Conservation (phyloP, 2,329 filamentous ascomycete species). For the Whalleya microplaca region DNA sequence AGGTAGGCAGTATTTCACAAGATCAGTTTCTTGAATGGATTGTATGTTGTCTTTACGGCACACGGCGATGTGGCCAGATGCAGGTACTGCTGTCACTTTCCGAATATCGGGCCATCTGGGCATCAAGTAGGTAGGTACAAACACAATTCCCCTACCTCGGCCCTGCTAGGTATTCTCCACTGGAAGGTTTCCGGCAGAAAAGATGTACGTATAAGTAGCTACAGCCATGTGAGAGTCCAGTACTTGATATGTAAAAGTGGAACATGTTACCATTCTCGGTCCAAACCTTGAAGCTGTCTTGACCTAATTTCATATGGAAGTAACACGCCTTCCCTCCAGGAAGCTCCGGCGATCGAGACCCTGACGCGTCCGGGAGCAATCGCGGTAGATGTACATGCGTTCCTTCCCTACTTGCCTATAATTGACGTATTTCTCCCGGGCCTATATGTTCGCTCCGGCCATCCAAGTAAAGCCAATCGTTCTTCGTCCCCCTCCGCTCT, state of each 20-base stretch:
- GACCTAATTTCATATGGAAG: slow-evolving; percentile 24
- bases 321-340: slow-evolving; percentile 20
- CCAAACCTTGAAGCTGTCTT: slow-evolving; percentile 24
- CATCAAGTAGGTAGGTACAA: slow-evolving; percentile 2
- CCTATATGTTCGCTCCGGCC: neutral
- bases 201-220: neutral
- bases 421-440: slow-evolving; percentile 10
- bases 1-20: neutral
- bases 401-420: slow-evolving; percentile 13
- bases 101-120: slow-evolving; percentile 1
- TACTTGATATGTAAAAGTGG: slow-evolving; percentile 25
- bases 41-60: neutral
- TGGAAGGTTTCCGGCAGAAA: slow-evolving; percentile 10
- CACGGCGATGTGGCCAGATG: neutral
- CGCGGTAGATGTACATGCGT: neutral
- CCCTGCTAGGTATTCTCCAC: slow-evolving; percentile 2
- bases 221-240: neutral
- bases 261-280: slow-evolving; percentile 19
- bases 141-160: no score
- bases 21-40: neutral
- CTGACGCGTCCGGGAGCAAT: neutral
- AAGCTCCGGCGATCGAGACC: slow-evolving; percentile 10
- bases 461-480: neutral
- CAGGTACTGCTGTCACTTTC: slow-evolving; percentile 2
- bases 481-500: slow-evolving; percentile 1